Evolutionary conservation across 805 yeast genomes (phyloP).

Genomic region (Cyberlindnera saturnus): DNA sequence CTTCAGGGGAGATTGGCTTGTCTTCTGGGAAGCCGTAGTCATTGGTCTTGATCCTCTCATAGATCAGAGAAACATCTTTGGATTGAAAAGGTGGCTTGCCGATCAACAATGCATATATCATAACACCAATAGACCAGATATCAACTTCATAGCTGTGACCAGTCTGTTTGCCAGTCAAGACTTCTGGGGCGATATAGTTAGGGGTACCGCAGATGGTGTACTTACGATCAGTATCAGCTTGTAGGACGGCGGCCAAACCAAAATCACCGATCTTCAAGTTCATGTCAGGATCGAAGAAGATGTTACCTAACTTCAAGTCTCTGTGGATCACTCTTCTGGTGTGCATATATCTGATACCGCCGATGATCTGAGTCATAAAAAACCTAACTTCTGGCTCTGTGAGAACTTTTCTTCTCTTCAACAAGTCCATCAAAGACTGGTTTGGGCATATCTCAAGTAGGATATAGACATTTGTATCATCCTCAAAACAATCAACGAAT

Average conservation of each 20-base stretch:
- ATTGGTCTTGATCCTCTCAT: slow-evolving; percentile 81
- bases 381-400: slow-evolving; percentile 89
- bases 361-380: slow-evolving; percentile 87
- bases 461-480: slow-evolving; percentile 88
- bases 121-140: slow-evolving; percentile 96
- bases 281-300: slow-evolving; percentile 91
- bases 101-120: slow-evolving; percentile 85
- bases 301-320: slow-evolving; percentile 92
- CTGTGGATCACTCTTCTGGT: slow-evolving; percentile 89
- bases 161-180: slow-evolving; percentile 74
- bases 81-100: slow-evolving; percentile 99
- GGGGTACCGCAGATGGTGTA: slow-evolving; percentile 98
- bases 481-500: slow-evolving; percentile 95
- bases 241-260: slow-evolving; percentile 95
- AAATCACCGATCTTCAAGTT: slow-evolving; percentile 95
- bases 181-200: slow-evolving; percentile 97
- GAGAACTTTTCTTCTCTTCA: slow-evolving; percentile 76
- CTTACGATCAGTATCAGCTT: slow-evolving; percentile 64
- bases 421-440: slow-evolving; percentile 88
- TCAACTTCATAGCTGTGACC: slow-evolving; percentile 96
- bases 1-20: slow-evolving; percentile 60
- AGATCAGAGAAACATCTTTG: slow-evolving; percentile 86
- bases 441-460: slow-evolving; percentile 92
- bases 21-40: slow-evolving; percentile 77
- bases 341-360: slow-evolving; percentile 92